phyloP scores from a whole-genome alignment of 805 yeast genomes.

The Ogataea dorogensis region DNA sequence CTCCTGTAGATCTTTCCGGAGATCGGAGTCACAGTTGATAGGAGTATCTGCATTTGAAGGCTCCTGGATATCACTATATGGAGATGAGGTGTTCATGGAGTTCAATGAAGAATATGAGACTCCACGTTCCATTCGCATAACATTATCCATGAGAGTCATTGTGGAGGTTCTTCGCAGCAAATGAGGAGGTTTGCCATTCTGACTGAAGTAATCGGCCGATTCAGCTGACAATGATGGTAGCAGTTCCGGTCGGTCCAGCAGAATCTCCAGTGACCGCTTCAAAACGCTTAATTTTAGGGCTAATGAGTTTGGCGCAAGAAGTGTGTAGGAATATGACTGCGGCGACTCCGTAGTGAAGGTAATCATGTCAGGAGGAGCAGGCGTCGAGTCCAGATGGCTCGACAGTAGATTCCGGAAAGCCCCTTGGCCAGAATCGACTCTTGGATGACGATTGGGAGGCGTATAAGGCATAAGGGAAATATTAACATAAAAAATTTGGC shows the following conservation, averaged over 20 bases:
- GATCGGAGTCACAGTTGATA: constrained; percentile 4
- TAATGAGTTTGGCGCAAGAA: constrained; percentile 74
- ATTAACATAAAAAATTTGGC: constrained; percentile 13
- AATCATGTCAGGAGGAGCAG: constrained; percentile 41
- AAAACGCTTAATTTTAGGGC: constrained; percentile 73
- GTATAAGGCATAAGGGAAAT: constrained; percentile 11
- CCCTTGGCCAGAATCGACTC: constrained; percentile 7
- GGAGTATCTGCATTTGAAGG: constrained; percentile 1
- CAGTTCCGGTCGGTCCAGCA: constrained; percentile 58
- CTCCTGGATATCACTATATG: constrained; percentile 3
- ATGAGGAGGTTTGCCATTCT: constrained; percentile 1
- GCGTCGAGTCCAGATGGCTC: neutral
- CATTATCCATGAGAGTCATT: constrained; percentile 24
- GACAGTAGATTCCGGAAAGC: constrained; percentile 4
- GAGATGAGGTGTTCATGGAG: constrained; percentile 29
- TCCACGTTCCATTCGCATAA: constrained; percentile 37
- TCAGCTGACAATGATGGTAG: constrained; percentile 18
- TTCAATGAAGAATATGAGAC: constrained; percentile 49
- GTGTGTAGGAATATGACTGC: constrained; percentile 83
- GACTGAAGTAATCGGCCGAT: constrained; percentile 3
- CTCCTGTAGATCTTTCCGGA: constrained; percentile 42
- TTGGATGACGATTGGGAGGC: constrained; percentile 12
- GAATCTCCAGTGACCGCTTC: constrained; percentile 71
- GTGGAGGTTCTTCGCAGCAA: constrained; percentile 19
- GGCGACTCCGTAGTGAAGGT: constrained; percentile 76